These are phyloP conservation scores for Lathyrus sativus DNA, from an alignment of 306 rosid species.

Conservation along the genomic window DNA sequence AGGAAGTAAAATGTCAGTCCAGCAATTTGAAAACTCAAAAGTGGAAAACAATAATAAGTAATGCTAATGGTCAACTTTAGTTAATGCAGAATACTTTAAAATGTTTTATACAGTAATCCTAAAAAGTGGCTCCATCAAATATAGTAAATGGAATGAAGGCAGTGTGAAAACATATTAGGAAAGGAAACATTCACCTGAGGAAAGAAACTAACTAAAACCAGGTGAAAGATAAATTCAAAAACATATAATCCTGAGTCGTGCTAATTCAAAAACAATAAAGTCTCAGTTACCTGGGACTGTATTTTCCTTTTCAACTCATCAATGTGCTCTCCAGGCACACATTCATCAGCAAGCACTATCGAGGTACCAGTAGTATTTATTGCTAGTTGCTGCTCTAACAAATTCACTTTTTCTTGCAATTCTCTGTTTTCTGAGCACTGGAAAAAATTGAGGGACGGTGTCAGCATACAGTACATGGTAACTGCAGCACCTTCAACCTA, in stretches of 20 bases:
- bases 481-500: slow-evolving; percentile 24
- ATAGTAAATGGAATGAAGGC: slow-evolving; percentile 18
- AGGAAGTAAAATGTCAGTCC: slow-evolving; percentile 27
- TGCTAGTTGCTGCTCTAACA: slow-evolving; percentile 61
- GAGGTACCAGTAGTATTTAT: slow-evolving; percentile 47
- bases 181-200: slow-evolving; percentile 26
- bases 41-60: slow-evolving; percentile 23
- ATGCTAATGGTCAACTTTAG: neutral
- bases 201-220: slow-evolving; percentile 19
- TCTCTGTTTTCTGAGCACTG: slow-evolving; percentile 85
- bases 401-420: slow-evolving; percentile 69
- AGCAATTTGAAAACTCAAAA: slow-evolving; percentile 23
- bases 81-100: slow-evolving; percentile 19
- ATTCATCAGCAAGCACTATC: slow-evolving; percentile 44
- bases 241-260: slow-evolving; percentile 13
- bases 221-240: slow-evolving; percentile 18
- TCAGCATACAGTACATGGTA: slow-evolving; percentile 28
- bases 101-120: slow-evolving; percentile 14
- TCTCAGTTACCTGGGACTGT: slow-evolving; percentile 72
- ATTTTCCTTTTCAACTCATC: slow-evolving; percentile 83
- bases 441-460: slow-evolving; percentile 9
- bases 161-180: slow-evolving; percentile 10
- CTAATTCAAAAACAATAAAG: slow-evolving; percentile 15
- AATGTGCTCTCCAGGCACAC: slow-evolving; percentile 55
- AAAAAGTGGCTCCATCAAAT: slow-evolving; percentile 15